These are phyloP conservation scores for Pythium phragmitis DNA, from an alignment of 352 stramenopile genomes.

Conservation along the genomic window DNA sequence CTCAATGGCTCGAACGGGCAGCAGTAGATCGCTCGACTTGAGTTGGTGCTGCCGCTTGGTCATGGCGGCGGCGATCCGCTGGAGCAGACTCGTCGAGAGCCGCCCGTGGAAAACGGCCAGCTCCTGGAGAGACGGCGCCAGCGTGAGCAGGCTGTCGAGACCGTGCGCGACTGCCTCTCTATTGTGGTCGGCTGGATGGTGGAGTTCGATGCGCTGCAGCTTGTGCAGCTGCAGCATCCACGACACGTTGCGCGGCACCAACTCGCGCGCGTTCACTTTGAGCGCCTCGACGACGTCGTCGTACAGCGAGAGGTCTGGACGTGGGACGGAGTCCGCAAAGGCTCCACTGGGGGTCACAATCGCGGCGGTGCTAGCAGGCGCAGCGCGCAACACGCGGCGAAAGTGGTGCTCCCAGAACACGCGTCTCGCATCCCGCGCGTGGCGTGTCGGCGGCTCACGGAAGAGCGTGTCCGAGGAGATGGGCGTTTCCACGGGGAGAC, in stretches of 20 bases:
- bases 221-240: constrained; percentile 40
- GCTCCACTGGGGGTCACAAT: neutral
- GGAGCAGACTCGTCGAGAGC: constrained; percentile 43
- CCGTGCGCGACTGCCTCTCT: constrained; percentile 12
- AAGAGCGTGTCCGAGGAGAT: constrained; percentile 28
- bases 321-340: neutral
- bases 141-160: constrained; percentile 43
- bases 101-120: constrained; percentile 78
- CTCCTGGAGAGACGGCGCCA: constrained; percentile 33
- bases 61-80: constrained; percentile 37
- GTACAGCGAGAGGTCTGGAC: constrained; percentile 35
- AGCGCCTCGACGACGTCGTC: constrained; percentile 54
- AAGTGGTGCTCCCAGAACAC: constrained; percentile 31
- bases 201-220: constrained; percentile 62
- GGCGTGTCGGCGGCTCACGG: neutral
- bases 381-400: constrained; percentile 10
- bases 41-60: constrained; percentile 5
- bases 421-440: constrained; percentile 1
- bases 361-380: neutral
- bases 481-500: constrained; percentile 6
- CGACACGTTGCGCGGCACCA: constrained; percentile 46
- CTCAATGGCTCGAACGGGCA: constrained; percentile 33
- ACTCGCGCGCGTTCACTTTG: constrained; percentile 61
- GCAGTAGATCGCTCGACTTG: neutral
- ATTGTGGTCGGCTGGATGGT: constrained; percentile 67